phyloP scores from a whole-genome alignment of 1,284 basidiomycete species.

The Ustilago vetiveriae region DNA sequence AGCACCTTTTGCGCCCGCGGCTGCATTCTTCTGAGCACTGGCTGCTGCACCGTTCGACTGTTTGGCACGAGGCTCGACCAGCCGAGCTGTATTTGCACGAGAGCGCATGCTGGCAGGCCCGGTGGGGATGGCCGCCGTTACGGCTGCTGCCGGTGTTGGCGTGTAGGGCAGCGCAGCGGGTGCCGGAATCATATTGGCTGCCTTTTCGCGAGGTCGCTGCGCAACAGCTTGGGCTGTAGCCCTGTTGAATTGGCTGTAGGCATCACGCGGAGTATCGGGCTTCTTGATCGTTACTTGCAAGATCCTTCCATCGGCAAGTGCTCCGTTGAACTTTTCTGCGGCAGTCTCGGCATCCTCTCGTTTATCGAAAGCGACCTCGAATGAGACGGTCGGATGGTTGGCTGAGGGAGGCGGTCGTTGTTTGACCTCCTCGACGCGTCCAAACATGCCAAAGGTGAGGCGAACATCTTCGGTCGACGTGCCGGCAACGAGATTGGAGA shows the following conservation, averaged over 20 bases:
- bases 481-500: constrained; percentile 58
- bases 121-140: constrained; percentile 38
- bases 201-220: constrained; percentile 36
- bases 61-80: constrained; percentile 38
- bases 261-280: constrained; percentile 31
- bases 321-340: constrained; percentile 60
- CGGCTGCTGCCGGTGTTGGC: constrained; percentile 31
- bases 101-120: constrained; percentile 42
- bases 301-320: constrained; percentile 63
- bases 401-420: constrained; percentile 47
- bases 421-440: constrained; percentile 53
- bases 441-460: constrained; percentile 61
- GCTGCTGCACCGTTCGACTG: constrained; percentile 15
- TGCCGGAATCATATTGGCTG: constrained; percentile 31
- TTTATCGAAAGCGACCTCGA: constrained; percentile 58
- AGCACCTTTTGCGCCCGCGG: constrained; percentile 2
- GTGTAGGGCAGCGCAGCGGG: constrained; percentile 42
- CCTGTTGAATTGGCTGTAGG: constrained; percentile 35
- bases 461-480: constrained; percentile 61
- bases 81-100: constrained; percentile 16
- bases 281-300: constrained; percentile 55
- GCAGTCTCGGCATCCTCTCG: constrained; percentile 50
- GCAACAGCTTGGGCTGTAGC: constrained; percentile 38
- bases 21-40: not conserved
- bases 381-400: constrained; percentile 57